Percentiles rank a stretch among this genome's conserved stretches.
phyloP scores from a whole-genome alignment of 2,329 filamentous ascomycete species.

The Nemania serpens region DNA sequence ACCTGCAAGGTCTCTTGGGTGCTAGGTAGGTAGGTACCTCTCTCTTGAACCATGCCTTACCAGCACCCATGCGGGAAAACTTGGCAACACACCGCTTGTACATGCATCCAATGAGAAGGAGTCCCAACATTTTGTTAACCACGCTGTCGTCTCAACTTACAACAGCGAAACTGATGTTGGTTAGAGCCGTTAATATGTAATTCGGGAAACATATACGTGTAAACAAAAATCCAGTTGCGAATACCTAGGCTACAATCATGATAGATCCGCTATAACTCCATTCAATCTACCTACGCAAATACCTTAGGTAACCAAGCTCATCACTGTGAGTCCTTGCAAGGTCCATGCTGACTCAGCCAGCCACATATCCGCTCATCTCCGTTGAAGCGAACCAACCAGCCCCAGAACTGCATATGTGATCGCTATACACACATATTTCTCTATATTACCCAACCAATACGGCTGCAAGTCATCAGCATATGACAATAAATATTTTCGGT shows the following conservation, averaged over 20 bases:
- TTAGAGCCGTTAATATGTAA: background rate
- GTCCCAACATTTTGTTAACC: background rate
- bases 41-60: too few species aligned
- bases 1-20: too few species aligned
- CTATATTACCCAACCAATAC: conserved; percentile 17
- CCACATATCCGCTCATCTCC: background rate
- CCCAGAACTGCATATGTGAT: background rate
- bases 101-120: background rate
- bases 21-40: too few species aligned
- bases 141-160: background rate
- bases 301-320: too few species aligned
- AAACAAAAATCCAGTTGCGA: too few species aligned
- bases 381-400: conserved; percentile 18
- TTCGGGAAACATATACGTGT: background rate
- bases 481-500: background rate
- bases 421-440: conserved; percentile 1
- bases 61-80: background rate
- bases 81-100: conserved; percentile 7
- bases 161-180: background rate
- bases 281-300: too few species aligned
- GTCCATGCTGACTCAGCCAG: conserved; percentile 15
- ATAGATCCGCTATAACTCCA: too few species aligned
- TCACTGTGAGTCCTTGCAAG: too few species aligned
- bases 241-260: too few species aligned
- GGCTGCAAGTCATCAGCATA: conserved; percentile 12